Percentiles rank a stretch among this genome's conserved stretches.
Evolutionary conservation across 2,329 filamentous ascomycete genomes (phyloP).

Genomic region (Cladosporium sp.): DNA sequence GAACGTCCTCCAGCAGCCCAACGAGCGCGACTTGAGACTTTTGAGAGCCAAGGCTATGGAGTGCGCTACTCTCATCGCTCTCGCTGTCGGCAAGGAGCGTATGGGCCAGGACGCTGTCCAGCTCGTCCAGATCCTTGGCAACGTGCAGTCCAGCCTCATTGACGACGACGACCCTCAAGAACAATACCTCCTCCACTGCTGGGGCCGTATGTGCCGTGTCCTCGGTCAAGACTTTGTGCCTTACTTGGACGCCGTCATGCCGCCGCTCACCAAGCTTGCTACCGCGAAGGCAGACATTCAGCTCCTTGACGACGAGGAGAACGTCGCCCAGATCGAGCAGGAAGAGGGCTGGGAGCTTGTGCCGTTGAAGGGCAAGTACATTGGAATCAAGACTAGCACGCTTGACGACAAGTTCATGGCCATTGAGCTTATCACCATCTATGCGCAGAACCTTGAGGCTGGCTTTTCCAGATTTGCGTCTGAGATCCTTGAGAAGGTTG

Average conservation of each 20-base stretch:
- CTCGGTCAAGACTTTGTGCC: slow-evolving; percentile 86
- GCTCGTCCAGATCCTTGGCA: slow-evolving; percentile 79
- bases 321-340: slow-evolving; percentile 85
- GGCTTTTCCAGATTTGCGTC: slow-evolving; percentile 87
- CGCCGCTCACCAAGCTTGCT: slow-evolving; percentile 82
- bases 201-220: slow-evolving; percentile 97
- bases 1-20: slow-evolving; percentile 80
- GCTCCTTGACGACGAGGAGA: slow-evolving; percentile 88
- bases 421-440: slow-evolving; percentile 96
- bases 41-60: slow-evolving; percentile 98
- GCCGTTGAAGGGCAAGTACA: slow-evolving; percentile 94
- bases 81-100: slow-evolving; percentile 89
- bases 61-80: slow-evolving; percentile 89
- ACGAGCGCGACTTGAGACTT: slow-evolving; percentile 86
- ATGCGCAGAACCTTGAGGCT: slow-evolving; percentile 90
- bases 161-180: slow-evolving; percentile 94
- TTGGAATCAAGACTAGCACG: slow-evolving; percentile 93
- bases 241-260: slow-evolving; percentile 90
- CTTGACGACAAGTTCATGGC: slow-evolving; percentile 99
- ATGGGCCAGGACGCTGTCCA: slow-evolving; percentile 83
- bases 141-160: slow-evolving; percentile 78
- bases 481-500: slow-evolving; percentile 95
- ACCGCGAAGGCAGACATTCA: slow-evolving; percentile 97
- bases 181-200: slow-evolving; percentile 96
- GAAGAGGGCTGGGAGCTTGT: slow-evolving; percentile 98